Conservation (phyloP, 164 flowering plant species). For the Stephania yunnanensis region DNA sequence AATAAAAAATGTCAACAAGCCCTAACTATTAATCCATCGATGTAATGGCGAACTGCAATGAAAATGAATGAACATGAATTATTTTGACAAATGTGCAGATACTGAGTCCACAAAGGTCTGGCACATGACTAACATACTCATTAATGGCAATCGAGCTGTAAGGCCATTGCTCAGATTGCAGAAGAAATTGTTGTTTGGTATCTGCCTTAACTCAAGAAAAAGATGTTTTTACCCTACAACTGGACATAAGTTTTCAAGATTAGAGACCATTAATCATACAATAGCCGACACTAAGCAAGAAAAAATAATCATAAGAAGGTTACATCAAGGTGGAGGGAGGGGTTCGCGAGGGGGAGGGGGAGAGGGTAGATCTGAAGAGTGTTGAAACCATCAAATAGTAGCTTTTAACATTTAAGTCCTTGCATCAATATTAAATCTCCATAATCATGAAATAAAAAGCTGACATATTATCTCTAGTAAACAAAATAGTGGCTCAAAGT, state of each 20-base stretch:
- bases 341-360: no score
- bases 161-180: background rate
- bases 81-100: conserved; percentile 3
- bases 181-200: background rate
- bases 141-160: background rate
- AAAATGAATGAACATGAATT: conserved; percentile 3
- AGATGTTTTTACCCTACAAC: background rate
- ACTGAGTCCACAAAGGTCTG: background rate
- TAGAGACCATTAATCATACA: background rate
- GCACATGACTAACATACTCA: background rate
- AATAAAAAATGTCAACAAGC: background rate
- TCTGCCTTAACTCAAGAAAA: background rate
- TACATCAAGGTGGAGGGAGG: no score
- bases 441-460: background rate
- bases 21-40: background rate
- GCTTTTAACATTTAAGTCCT: background rate
- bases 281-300: background rate
- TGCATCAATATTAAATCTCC: background rate
- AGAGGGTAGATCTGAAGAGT: background rate
- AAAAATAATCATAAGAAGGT: background rate
- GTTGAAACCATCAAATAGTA: background rate
- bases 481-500: background rate
- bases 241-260: background rate
- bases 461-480: background rate
- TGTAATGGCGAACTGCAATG: conserved; percentile 7